Conservation (phyloP, 805 yeast genomes). For the Nakazawaea holstii region DNA sequence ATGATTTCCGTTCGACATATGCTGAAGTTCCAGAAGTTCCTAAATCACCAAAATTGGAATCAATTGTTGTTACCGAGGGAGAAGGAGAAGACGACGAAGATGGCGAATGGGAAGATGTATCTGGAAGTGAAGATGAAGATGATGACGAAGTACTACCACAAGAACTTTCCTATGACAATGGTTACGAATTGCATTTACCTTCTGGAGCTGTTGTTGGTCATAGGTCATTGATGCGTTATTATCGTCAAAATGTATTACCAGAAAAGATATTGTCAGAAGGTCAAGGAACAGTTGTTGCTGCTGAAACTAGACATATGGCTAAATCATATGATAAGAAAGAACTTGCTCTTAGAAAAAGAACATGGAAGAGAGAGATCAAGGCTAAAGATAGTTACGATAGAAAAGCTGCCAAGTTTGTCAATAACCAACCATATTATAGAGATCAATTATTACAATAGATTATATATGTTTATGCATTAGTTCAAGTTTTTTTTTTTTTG, state of each 20-base stretch:
- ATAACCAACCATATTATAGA: constrained; percentile 81
- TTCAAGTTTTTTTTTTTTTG: neutral
- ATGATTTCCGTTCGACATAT: constrained; percentile 74
- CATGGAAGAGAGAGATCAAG: constrained; percentile 53
- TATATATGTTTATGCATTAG: neutral
- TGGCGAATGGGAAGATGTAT: constrained; percentile 29
- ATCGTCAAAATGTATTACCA: constrained; percentile 56
- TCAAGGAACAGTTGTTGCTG: constrained; percentile 69
- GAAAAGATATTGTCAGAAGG: constrained; percentile 55
- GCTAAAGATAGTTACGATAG: constrained; percentile 45
- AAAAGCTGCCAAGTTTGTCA: constrained; percentile 62
- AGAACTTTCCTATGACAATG: constrained; percentile 30
- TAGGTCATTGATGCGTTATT: constrained; percentile 64
- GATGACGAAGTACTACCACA: constrained; percentile 28
- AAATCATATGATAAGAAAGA: constrained; percentile 32
- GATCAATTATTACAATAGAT: constrained; percentile 54
- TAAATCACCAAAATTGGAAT: neutral
- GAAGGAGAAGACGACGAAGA: constrained; percentile 28
- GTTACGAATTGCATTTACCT: constrained; percentile 67
- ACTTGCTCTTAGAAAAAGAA: constrained; percentile 42
- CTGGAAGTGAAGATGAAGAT: constrained; percentile 24
- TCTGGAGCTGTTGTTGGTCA: constrained; percentile 80
- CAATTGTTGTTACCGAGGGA: constrained; percentile 21
- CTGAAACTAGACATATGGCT: constrained; percentile 60
- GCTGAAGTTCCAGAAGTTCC: constrained; percentile 25